Conservation (phyloP, 2,329 filamentous ascomycete species). For the Calonectria montana region DNA sequence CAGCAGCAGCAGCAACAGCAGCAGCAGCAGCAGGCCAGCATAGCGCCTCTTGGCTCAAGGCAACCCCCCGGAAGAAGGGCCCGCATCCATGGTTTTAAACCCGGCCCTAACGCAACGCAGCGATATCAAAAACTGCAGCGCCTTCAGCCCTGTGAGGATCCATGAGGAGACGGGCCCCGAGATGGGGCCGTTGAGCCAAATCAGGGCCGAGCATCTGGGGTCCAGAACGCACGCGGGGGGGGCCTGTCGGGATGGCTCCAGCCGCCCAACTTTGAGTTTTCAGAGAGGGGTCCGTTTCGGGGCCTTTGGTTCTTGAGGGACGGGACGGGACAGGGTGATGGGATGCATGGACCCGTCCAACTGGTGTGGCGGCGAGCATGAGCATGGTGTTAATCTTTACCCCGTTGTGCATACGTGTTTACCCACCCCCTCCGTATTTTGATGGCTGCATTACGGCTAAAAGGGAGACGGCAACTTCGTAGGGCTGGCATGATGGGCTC, state of each 20-base stretch:
- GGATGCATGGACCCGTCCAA: constrained; percentile 6
- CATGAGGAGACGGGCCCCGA: constrained; percentile 15
- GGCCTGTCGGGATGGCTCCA: constrained; percentile 11
- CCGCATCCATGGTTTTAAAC: constrained; percentile 15
- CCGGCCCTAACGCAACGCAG: constrained; percentile 15
- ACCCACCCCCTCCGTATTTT: background rate
- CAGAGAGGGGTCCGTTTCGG: constrained; percentile 3
- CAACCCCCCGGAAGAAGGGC: constrained; percentile 4
- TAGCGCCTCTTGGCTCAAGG: constrained; percentile 8
- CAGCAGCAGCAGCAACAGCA: constrained; percentile 4
- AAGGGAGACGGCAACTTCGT: background rate
- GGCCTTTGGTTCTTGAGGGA: constrained; percentile 14
- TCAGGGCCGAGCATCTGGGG: constrained; percentile 21
- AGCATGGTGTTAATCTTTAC: background rate
- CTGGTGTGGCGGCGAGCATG: background rate
- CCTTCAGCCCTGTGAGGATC: constrained; percentile 31
- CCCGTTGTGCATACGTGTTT: background rate
- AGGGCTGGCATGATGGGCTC: constrained; percentile 2
- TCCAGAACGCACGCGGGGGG: constrained; percentile 1
- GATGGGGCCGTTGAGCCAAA: constrained; percentile 27
- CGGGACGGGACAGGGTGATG: background rate
- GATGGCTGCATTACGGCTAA: constrained; percentile 4
- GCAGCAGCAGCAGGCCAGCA: constrained; percentile 7
- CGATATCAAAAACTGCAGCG: constrained; percentile 10
- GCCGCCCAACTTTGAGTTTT: background rate